Evolutionary conservation across 148 eudicot genomes (phyloP), one percentile per base, ranked within the genome.

Genomic region (Beta vulgaris): DNA sequence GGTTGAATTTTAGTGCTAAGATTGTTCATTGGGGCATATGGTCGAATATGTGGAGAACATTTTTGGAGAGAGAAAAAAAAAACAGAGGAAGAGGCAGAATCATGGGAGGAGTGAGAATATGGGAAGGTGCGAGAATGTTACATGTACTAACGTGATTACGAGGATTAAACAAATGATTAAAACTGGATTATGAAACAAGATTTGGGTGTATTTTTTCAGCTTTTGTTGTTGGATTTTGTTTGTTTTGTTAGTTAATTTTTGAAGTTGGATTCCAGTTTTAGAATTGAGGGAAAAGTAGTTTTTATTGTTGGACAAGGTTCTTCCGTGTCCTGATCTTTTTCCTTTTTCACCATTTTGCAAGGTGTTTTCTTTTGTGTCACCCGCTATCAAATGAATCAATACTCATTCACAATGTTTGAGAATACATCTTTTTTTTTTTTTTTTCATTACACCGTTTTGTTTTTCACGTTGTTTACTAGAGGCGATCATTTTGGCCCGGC

Each of bases 121-220:
- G 31, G n/a, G 78, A 76, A 76, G 67, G 43, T 68, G 43, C 73
- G 32, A 62, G 73, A 76, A 76, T 40, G n/a, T n/a, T n/a, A n/a
- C n/a, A n/a, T n/a, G 73, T 76, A 57, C 64, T 6, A 57, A 76
- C 43, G 73, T 76, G 67, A 68, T 68, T 55, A 76, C 14, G 66
- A 15, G 67, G 12, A 31, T 36, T 51, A 76, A 67, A 15, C 35
- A 53, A 59, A 12, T 21, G n/a, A 71, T 21, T 34, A 51, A 51
- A 29, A 14, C 28, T 37, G 39, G 68, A 60, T 73, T 72, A 43
- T 19, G 26, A 13, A 21, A 73, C 21, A 72, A 59, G 29, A 60
- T 59, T 59, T 28, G 4, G 34, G 57, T 61, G 8, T 42, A 42
- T 32, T 14, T 4, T 8, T 68, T 18, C 9, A 9, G 39, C 35